Evolutionary conservation across 441 rosid genomes (phyloP), one percentile per base, ranked within the genome.

Genomic region (Mallotus repandus): DNA sequence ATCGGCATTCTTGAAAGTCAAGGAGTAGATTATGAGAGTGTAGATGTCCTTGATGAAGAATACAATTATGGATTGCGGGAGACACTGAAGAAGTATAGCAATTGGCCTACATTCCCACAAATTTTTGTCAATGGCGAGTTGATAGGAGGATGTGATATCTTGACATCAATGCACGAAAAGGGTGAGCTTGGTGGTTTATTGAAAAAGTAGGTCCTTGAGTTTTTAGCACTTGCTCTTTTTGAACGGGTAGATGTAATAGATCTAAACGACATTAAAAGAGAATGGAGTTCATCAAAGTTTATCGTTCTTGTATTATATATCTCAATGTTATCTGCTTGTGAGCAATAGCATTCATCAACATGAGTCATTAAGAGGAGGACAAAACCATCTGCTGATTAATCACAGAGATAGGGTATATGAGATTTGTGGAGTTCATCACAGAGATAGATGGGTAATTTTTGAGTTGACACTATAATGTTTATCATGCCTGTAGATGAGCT

Each of bases 21-120:
- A 80, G 93, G 94, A 13, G 80, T 87, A 48, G 96, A 92, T 70
- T 94, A 87, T 13, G 97, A 92, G 78, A 91, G 90, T 15, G 82
- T 92, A 2, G 94, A 91, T 58, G 96, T 92, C 81, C 94, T 95
- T 2, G 98, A 92, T 55, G 98, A 94, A 45, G 96, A 91, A 72
- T 86, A 82, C 60, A 94, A 94, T 68, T 64, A 16, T 0, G 98
- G 96, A 41, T 81, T 92, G 82, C 88, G 97, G 73, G 97, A 95
- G 82, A 93, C 94, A 6, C 78, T 93, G 84, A 95, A 95, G 88
- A 95, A 88, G 84, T 95, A 85, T 82, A 90, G 96, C 41, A 89
- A 91, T 69, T 91, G 99, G 99, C 99, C 99, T 19, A 95, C 99
- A 16, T 93, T 82, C 76, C 99, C 99, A 65, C 98, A 95, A 82